phyloP scores from a whole-genome alignment of 164 flowering plant species.

The Euptelea pleiosperma region DNA sequence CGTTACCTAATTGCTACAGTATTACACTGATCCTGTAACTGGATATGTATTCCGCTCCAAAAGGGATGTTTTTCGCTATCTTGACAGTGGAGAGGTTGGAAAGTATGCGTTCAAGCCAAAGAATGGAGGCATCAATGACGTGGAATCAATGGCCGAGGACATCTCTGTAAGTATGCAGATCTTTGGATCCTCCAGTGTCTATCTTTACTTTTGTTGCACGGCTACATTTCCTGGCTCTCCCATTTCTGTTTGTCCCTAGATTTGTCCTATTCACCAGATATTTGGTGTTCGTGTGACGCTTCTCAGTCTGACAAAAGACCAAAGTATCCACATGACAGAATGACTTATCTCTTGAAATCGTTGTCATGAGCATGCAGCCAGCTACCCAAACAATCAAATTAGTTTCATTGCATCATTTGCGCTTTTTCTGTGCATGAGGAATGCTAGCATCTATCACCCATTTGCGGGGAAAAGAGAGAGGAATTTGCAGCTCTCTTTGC shows the following conservation, averaged over 20 bases:
- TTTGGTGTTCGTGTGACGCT: background rate
- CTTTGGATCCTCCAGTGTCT: background rate
- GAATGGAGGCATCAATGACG: slow-evolving; percentile 10
- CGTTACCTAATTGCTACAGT: slow-evolving; percentile 37
- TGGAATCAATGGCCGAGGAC: slow-evolving; percentile 19
- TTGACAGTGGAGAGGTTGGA: slow-evolving; percentile 39
- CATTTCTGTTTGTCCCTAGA: background rate
- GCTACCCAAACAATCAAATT: background rate
- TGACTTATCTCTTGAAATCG: background rate
- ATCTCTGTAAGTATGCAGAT: slow-evolving; percentile 33
- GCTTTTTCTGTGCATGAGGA: background rate
- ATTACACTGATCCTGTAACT: slow-evolving; percentile 59
- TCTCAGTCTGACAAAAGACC: background rate
- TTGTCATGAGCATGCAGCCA: background rate
- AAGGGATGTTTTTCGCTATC: slow-evolving; percentile 51
- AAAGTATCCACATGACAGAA: background rate
- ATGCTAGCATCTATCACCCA: too few species aligned
- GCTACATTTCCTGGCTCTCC: background rate
- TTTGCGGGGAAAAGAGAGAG: too few species aligned
- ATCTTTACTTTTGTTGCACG: background rate
- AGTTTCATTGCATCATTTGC: background rate
- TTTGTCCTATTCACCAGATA: background rate
- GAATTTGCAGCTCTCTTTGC: too few species aligned
- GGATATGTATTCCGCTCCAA: slow-evolving; percentile 58
- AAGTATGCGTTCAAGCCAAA: slow-evolving; percentile 30